phyloP scores from a whole-genome alignment of 306 rosid species.

The Cotoneaster glaucophyllus region DNA sequence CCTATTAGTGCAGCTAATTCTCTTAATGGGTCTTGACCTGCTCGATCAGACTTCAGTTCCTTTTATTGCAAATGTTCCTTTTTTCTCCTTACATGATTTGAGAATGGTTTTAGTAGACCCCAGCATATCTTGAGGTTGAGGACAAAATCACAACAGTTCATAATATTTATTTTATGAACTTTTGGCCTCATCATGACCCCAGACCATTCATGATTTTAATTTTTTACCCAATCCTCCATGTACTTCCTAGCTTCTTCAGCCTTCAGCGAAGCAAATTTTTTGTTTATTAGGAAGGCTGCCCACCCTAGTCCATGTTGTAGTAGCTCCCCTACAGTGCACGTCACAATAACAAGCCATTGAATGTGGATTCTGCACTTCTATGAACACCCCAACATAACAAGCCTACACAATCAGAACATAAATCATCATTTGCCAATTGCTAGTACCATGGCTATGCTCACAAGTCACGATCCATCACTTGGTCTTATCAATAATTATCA shows the following conservation, averaged over 20 bases:
- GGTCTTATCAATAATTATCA: background rate
- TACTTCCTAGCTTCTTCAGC: slow-evolving; percentile 2
- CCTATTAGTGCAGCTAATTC: background rate
- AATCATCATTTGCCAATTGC: background rate
- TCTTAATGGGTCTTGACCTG: background rate
- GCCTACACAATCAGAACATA: slow-evolving; percentile 24
- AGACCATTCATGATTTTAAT: too few species aligned
- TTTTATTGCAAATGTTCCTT: background rate
- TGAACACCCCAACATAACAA: slow-evolving; percentile 32
- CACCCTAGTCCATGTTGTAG: background rate
- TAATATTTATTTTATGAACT: too few species aligned
- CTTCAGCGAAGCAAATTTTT: background rate
- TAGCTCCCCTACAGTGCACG: background rate
- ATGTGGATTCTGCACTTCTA: slow-evolving; percentile 48
- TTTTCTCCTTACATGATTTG: background rate
- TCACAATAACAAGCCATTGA: slow-evolving; percentile 36
- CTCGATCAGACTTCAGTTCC: background rate
- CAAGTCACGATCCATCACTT: background rate
- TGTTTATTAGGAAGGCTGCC: background rate
- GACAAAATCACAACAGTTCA: too few species aligned
- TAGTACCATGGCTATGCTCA: background rate
- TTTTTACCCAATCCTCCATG: slow-evolving; percentile 1
- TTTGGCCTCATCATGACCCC: too few species aligned
- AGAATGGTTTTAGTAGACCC: too few species aligned
- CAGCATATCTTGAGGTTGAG: too few species aligned